phyloP scores from a whole-genome alignment of 1,284 basidiomycete genomes.

The Puccinia horiana region DNA sequence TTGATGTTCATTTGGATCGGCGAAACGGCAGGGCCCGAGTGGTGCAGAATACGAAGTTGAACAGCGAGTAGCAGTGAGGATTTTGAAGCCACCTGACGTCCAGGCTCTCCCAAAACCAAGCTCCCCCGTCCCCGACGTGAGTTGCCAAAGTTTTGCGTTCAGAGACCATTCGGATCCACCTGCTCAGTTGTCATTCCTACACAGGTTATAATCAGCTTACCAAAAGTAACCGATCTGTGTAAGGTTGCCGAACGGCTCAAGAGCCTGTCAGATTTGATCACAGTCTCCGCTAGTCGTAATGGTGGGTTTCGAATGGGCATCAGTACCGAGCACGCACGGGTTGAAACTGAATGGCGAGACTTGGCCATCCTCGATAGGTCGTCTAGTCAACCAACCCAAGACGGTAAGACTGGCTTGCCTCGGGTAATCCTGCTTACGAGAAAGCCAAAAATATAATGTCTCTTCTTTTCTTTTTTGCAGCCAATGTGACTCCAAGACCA shows the following conservation, averaged over 20 bases:
- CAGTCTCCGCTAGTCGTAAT: conserved; percentile 68
- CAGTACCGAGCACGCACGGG: conserved; percentile 54
- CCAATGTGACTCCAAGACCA: neutral
- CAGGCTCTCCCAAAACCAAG: conserved; percentile 74
- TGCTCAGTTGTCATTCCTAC: conserved; percentile 2
- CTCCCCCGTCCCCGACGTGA: conserved; percentile 83
- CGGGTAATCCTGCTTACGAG: neutral
- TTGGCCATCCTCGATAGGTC: neutral
- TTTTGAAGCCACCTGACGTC: conserved; percentile 73
- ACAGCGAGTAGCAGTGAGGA: conserved; percentile 63
- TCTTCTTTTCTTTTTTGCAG: neutral
- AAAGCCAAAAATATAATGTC: neutral
- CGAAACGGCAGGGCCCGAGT: conserved; percentile 19
- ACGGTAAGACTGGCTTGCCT: neutral
- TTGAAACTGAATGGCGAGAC: conserved; percentile 46
- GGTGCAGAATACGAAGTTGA: conserved; percentile 45
- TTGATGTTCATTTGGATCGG: neutral
- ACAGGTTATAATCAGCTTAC: conserved; percentile 79
- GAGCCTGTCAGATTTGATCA: conserved; percentile 74
- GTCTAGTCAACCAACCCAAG: conserved; percentile 10
- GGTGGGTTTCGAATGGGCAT: conserved; percentile 55
- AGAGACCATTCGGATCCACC: neutral
- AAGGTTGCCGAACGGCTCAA: conserved; percentile 75
- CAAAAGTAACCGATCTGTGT: conserved; percentile 73
- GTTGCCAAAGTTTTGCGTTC: conserved; percentile 53